Percentiles rank a stretch among this genome's conserved stretches.
Evolutionary conservation across 2,329 filamentous ascomycete genomes (phyloP).

Genomic region (Phialocephala subalpina): DNA sequence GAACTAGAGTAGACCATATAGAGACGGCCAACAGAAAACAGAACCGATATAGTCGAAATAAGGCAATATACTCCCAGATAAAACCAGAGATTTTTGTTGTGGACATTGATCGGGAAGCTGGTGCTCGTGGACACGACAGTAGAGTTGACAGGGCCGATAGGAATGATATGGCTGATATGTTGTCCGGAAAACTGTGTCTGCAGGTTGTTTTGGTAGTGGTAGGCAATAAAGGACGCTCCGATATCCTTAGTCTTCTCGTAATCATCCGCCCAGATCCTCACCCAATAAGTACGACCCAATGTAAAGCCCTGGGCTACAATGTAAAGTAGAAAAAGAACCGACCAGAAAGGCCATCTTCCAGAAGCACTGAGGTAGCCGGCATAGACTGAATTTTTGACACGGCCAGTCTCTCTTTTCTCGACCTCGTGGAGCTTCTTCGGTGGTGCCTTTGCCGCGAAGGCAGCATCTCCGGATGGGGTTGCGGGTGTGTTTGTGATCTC

Average conservation of each 20-base stretch:
- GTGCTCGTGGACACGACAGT: slow-evolving; percentile 4
- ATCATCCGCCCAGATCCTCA: slow-evolving; percentile 62
- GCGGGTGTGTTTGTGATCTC: slow-evolving; percentile 50
- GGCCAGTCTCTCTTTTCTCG: slow-evolving; percentile 72
- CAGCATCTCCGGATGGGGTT: slow-evolving; percentile 50
- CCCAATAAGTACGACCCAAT: slow-evolving; percentile 65
- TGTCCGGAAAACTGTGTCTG: slow-evolving; percentile 28
- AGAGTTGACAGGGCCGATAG: slow-evolving; percentile 9
- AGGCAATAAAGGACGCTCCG: slow-evolving; percentile 14
- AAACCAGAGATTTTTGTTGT: slow-evolving; percentile 49
- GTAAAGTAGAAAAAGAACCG: slow-evolving; percentile 60
- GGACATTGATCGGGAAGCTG: slow-evolving; percentile 19
- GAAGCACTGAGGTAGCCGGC: slow-evolving; percentile 69
- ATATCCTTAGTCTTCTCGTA: slow-evolving; percentile 38
- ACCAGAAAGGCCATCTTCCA: slow-evolving; percentile 70
- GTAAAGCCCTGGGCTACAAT: slow-evolving; percentile 41
- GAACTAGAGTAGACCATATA: slow-evolving; percentile 69
- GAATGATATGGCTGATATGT: slow-evolving; percentile 33
- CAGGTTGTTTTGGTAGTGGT: slow-evolving; percentile 11
- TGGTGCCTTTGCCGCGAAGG: slow-evolving; percentile 43
- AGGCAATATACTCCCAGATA: slow-evolving; percentile 73
- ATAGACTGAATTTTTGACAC: slow-evolving; percentile 73
- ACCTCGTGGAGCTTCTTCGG: slow-evolving; percentile 76
- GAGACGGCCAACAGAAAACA: slow-evolving; percentile 58
- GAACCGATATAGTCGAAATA: slow-evolving; percentile 62